Evolutionary conservation across 345 rosid genomes (phyloP).

Genomic region (Lenwebbia sp.): DNA sequence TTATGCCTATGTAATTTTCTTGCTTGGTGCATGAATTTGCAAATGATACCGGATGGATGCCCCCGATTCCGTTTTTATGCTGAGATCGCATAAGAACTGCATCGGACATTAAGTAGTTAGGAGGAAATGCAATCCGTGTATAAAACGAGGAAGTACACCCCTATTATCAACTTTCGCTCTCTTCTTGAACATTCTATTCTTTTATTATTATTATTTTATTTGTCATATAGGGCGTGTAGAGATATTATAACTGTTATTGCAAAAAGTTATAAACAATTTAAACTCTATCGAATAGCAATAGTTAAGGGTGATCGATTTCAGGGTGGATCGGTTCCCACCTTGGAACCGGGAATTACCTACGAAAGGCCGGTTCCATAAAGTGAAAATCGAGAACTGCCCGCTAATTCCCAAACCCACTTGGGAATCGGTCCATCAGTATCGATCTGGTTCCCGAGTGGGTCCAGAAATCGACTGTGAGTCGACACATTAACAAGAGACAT

Average conservation of each 20-base stretch:
- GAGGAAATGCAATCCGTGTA: background rate
- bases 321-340: accelerated
- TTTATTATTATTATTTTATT: too few relatives aligned
- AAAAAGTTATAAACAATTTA: background rate
- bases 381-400: too few relatives aligned
- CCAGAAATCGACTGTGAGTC: too few relatives aligned
- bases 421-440: accelerated
- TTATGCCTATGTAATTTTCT: background rate
- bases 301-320: too few relatives aligned
- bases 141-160: background rate
- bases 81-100: background rate
- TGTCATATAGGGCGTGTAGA: background rate
- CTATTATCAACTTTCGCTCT: background rate
- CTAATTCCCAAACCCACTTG: accelerated
- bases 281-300: background rate
- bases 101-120: background rate
- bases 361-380: too few relatives aligned
- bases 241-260: background rate
- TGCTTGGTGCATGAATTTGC: background rate
- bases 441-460: too few relatives aligned
- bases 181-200: background rate
- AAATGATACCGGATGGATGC: background rate
- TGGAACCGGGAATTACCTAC: too few relatives aligned
- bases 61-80: background rate
- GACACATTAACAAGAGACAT: too few relatives aligned